Base-by-base conservation (phyloP, 129 eudicot genomes). In the Flaveria ramosissima region DNA sequence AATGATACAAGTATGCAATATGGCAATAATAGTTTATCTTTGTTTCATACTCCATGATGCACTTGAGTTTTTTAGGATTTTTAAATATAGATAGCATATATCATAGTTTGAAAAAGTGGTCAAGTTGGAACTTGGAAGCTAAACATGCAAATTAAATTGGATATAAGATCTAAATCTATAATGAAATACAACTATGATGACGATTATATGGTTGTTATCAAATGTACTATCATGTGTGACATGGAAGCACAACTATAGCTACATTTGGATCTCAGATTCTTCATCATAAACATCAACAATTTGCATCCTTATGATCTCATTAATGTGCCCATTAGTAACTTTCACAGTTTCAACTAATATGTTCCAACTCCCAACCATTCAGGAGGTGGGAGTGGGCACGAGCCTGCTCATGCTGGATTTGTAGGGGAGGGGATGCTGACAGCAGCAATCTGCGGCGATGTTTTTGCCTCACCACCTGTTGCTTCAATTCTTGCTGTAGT, bases 371-470 rank as follows among this genome's bases (percentile, higher is more conserved):
- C 50, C 36, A 19, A 20, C 50, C 75, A 51, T 41, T 64, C 86
- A 92, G 98, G 98, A 61, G 98, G 98, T 74, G 98, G 98, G 82
- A 92, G 98, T 86, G 98, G 98, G 45, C 98, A 92, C 66, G 98
- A 92, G 80, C 98, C 97, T 77, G 96, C 96, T 80, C 99, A 95
- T 81, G 96, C 97, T 83, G 97, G 97, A 73, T 95, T 95, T 80
- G 99, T 94, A 12, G 98, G 97, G 73, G 96, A 91, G 52, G 97
- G 98, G 62, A 95, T 95, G 99, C 89, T 95, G 66, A 95, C 97
- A 71, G 97, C 99, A 59, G 99, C 99, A 61, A 85, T 95, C 36
- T 95, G 99, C 76, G 97, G 99, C 43, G 99, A 95, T 85, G 86
- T 95, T 77, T 95, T 95, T 89, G 92, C 99, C 77, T 91, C 99